phyloP scores from a whole-genome alignment of 2,329 filamentous ascomycete genomes.

The Septoria petroselini region DNA sequence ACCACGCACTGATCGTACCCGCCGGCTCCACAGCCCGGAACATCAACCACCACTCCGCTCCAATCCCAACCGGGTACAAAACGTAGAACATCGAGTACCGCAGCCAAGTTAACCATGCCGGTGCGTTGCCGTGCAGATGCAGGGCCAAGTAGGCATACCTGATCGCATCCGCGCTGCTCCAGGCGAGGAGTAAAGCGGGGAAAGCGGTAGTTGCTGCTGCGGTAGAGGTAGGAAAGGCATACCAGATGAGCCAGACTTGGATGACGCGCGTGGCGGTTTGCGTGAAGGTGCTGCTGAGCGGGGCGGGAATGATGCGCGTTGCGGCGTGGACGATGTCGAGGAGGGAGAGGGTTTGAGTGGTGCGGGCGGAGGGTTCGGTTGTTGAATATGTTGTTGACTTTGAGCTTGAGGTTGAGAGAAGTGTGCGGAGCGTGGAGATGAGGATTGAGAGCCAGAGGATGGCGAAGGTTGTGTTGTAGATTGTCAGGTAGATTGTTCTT shows the following conservation, averaged over 20 bases:
- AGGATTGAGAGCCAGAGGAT: slow-evolving; percentile 1
- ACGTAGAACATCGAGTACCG: slow-evolving; percentile 12
- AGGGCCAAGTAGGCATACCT: slow-evolving; percentile 11
- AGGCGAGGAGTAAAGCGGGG: slow-evolving; percentile 5
- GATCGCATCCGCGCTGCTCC: slow-evolving; percentile 11
- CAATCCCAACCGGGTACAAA: slow-evolving; percentile 15
- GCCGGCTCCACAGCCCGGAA: slow-evolving; percentile 4
- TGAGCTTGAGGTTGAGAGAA: background rate
- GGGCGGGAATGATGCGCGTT: slow-evolving; percentile 7
- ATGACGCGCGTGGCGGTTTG: slow-evolving; percentile 14
- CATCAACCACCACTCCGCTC: slow-evolving; percentile 18
- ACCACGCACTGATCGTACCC: background rate
- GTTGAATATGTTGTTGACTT: background rate
- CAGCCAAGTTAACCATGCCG: slow-evolving; percentile 9
- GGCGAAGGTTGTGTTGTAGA: slow-evolving; percentile 6
- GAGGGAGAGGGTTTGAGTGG: slow-evolving; percentile 11
- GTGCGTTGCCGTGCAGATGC: slow-evolving; percentile 11
- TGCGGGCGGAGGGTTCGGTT: slow-evolving; percentile 2
- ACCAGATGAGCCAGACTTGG: slow-evolving; percentile 17
- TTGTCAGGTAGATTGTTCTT: slow-evolving; percentile 2
- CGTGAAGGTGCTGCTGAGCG: slow-evolving; percentile 14
- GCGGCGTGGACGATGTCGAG: slow-evolving; percentile 11
- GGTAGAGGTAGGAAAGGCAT: slow-evolving; percentile 7
- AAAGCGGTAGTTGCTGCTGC: background rate
- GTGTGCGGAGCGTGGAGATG: background rate